phyloP scores from a whole-genome alignment of 73 alveolate genomes.

The Durusdinium trenchii region DNA sequence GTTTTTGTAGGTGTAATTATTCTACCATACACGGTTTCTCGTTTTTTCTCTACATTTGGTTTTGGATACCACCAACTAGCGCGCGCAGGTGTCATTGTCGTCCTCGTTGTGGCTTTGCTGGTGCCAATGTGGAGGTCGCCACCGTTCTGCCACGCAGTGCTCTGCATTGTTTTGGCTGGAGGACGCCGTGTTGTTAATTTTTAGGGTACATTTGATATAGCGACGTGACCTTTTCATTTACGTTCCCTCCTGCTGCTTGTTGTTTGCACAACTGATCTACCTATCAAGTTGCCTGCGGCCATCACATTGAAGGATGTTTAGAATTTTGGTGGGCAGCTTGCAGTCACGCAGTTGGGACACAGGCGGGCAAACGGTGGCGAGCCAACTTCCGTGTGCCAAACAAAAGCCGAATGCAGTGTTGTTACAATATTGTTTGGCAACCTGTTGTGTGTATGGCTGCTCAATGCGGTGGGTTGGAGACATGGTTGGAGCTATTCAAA shows the following conservation, averaged over 20 bases:
- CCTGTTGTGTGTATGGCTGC: not conserved
- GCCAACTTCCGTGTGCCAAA: not conserved
- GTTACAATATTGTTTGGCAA: too few species aligned
- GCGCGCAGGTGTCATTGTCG: slow-evolving; percentile 29
- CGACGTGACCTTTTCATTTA: not conserved
- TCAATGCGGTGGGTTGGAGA: not conserved
- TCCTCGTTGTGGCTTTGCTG: slow-evolving; percentile 23
- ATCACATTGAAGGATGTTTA: not conserved
- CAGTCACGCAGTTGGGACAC: not conserved
- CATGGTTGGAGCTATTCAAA: not conserved
- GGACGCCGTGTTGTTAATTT: not conserved
- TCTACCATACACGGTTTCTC: too few species aligned
- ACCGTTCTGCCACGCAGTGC: slow-evolving; percentile 10
- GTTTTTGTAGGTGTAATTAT: too few species aligned
- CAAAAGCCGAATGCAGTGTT: not conserved
- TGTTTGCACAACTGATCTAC: not conserved
- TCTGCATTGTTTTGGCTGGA: slow-evolving; percentile 58
- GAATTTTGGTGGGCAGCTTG: slow-evolving; percentile 46
- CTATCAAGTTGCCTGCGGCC: not conserved
- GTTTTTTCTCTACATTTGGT: too few species aligned
- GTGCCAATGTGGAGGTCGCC: slow-evolving; percentile 68
- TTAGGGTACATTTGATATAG: not conserved
- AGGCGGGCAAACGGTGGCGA: not conserved
- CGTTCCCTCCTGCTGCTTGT: not conserved
- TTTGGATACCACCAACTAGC: not conserved